Evolutionary conservation across 768 basidiomycete genomes (phyloP).

Genomic region (Trametes coccinea): DNA sequence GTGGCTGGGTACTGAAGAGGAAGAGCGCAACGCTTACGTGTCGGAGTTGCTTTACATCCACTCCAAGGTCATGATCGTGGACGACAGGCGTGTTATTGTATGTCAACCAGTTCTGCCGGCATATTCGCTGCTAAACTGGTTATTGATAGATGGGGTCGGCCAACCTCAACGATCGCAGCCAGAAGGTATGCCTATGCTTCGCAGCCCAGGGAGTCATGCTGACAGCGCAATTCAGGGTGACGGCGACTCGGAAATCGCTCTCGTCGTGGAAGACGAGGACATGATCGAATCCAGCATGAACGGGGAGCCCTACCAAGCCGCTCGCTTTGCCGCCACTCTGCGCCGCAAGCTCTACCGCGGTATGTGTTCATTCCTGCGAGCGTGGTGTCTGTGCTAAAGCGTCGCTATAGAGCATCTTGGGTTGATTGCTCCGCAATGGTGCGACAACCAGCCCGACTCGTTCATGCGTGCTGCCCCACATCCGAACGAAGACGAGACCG

Average conservation of each 20-base stretch:
- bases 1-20: slow-evolving; percentile 83
- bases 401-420: slow-evolving; percentile 74
- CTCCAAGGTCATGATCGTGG: slow-evolving; percentile 92
- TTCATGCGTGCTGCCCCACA: slow-evolving; percentile 83
- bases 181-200: slow-evolving; percentile 48
- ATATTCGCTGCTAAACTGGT: background rate
- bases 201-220: background rate
- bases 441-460: slow-evolving; percentile 43
- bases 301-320: slow-evolving; percentile 68
- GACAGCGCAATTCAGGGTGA: slow-evolving; percentile 56
- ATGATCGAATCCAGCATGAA: slow-evolving; percentile 76
- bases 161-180: slow-evolving; percentile 87
- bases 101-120: slow-evolving; percentile 31
- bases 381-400: background rate
- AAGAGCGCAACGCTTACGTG: slow-evolving; percentile 80
- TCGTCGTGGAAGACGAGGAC: slow-evolving; percentile 89
- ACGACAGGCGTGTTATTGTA: slow-evolving; percentile 87
- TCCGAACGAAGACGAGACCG: slow-evolving; percentile 67
- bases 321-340: slow-evolving; percentile 81
- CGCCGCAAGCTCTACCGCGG: slow-evolving; percentile 84
- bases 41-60: slow-evolving; percentile 85
- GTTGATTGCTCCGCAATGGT: slow-evolving; percentile 73
- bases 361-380: slow-evolving; percentile 29
- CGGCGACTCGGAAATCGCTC: slow-evolving; percentile 92
- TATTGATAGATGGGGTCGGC: slow-evolving; percentile 81